phyloP scores from a whole-genome alignment of 805 yeast species.

The Alloascoidea africana region DNA sequence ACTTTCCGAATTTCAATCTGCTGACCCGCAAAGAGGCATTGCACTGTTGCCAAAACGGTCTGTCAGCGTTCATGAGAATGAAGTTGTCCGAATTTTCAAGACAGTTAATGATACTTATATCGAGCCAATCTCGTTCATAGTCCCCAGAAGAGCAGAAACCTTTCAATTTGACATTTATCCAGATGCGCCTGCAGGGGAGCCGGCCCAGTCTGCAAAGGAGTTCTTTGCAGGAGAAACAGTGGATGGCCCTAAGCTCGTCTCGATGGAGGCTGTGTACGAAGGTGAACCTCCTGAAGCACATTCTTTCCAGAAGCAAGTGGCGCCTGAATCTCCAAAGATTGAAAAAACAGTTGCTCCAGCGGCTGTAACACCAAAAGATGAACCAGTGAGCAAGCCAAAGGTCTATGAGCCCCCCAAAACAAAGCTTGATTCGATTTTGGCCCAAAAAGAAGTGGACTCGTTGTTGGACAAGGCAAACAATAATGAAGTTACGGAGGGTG shows the following conservation, averaged over 20 bases:
- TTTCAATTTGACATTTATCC: conserved; percentile 92
- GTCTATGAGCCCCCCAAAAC: conserved; percentile 23
- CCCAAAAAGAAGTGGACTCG: conserved; percentile 29
- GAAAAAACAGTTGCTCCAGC: conserved; percentile 7
- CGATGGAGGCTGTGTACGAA: conserved; percentile 68
- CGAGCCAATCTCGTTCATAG: conserved; percentile 86
- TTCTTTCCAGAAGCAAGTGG: conserved; percentile 2
- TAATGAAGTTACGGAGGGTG: conserved; percentile 22
- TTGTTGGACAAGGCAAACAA: conserved; percentile 31
- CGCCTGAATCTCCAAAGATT: conserved; percentile 4
- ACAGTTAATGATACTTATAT: conserved; percentile 72
- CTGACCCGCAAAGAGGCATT: conserved; percentile 92
- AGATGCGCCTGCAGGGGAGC: conserved; percentile 66
- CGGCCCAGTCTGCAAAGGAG: conserved; percentile 69
- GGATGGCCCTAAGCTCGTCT: conserved; percentile 69
- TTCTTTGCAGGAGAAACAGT: conserved; percentile 68
- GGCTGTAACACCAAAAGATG: conserved; percentile 11
- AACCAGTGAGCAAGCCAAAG: conserved; percentile 5
- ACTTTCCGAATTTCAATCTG: conserved; percentile 78
- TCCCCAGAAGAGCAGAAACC: conserved; percentile 86
- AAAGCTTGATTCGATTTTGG: conserved; percentile 31
- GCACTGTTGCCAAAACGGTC: conserved; percentile 77
- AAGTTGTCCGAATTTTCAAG: conserved; percentile 69
- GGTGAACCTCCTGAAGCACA: conserved; percentile 34
- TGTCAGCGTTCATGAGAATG: conserved; percentile 71